phyloP scores from a whole-genome alignment of 1,139 yeast genomes.

The Scheffersomyces illinoinensis region DNA sequence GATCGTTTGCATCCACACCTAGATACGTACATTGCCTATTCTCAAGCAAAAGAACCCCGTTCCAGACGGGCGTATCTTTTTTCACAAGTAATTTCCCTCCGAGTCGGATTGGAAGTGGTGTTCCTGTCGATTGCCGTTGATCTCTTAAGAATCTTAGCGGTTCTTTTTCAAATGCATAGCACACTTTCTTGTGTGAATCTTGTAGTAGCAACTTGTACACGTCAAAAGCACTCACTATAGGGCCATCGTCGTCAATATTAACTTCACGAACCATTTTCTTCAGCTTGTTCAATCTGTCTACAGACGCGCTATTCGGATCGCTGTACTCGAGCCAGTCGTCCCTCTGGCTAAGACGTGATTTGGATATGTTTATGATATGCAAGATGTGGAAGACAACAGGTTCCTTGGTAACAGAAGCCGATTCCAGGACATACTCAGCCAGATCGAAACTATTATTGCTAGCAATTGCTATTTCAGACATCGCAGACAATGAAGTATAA shows the following conservation, averaged over 20 bases:
- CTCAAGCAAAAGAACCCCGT: slow-evolving; percentile 37
- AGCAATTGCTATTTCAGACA: background rate
- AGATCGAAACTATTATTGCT: background rate
- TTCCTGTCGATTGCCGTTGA: slow-evolving; percentile 11
- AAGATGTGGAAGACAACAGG: slow-evolving; percentile 32
- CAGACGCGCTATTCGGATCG: slow-evolving; percentile 43
- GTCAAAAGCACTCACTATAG: slow-evolving; percentile 3
- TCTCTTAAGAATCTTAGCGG: slow-evolving; percentile 34
- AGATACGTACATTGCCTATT: slow-evolving; percentile 33
- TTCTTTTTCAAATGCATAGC: slow-evolving; percentile 44
- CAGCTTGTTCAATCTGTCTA: slow-evolving; percentile 33
- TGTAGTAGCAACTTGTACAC: slow-evolving; percentile 34
- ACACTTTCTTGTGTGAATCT: slow-evolving; percentile 31
- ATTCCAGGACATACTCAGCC: background rate
- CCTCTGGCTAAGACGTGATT: slow-evolving; percentile 33
- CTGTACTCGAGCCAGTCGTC: slow-evolving; percentile 42
- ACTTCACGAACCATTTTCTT: slow-evolving; percentile 33
- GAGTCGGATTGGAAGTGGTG: slow-evolving; percentile 38
- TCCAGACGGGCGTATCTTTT: slow-evolving; percentile 31
- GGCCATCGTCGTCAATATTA: slow-evolving; percentile 24
- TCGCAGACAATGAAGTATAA: background rate
- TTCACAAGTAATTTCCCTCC: slow-evolving; percentile 39
- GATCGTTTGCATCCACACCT: slow-evolving; percentile 25
- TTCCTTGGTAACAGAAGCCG: background rate
- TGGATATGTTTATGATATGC: slow-evolving; percentile 37